A percentile compares a stretch with the other conserved stretches of the same genome.
phyloP scores from a whole-genome alignment of 805 yeast genomes.

The Candida mattraensis region DNA sequence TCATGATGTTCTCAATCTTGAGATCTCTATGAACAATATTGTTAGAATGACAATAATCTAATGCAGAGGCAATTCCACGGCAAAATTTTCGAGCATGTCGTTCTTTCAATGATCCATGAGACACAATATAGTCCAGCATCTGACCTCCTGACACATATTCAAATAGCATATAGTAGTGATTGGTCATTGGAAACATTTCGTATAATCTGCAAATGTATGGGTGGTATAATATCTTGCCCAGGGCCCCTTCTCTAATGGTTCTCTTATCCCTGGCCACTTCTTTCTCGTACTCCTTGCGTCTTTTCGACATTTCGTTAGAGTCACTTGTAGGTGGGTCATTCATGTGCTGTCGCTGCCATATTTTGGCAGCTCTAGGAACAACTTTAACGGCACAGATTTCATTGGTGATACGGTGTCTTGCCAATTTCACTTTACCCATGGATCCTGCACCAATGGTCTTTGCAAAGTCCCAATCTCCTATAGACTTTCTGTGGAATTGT shows the following conservation, averaged over 20 bases:
- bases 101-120: constrained; percentile 93
- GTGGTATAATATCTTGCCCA: constrained; percentile 86
- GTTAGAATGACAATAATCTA: constrained; percentile 90
- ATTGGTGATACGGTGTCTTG: constrained; percentile 76
- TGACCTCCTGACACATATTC: constrained; percentile 98
- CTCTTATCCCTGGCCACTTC: constrained; percentile 89
- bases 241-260: constrained; percentile 92
- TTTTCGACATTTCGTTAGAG: constrained; percentile 54
- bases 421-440: constrained; percentile 97
- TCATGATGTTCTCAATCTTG: constrained; percentile 94
- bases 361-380: constrained; percentile 83
- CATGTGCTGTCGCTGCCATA: constrained; percentile 70
- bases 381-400: constrained; percentile 91
- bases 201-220: constrained; percentile 89
- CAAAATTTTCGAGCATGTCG: constrained; percentile 93
- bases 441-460: constrained; percentile 98
- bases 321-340: constrained; percentile 65
- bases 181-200: constrained; percentile 95
- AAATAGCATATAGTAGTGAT: constrained; percentile 94
- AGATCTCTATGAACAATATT: constrained; percentile 96
- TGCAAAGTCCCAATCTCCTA: constrained; percentile 96
- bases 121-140: constrained; percentile 92
- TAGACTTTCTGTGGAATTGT: constrained; percentile 78
- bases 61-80: constrained; percentile 89
- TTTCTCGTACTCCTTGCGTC: constrained; percentile 71